Evolutionary conservation across 805 yeast species (phyloP), one percentile per base, ranked within the genome.

Genomic region (Pichia manshurica): DNA sequence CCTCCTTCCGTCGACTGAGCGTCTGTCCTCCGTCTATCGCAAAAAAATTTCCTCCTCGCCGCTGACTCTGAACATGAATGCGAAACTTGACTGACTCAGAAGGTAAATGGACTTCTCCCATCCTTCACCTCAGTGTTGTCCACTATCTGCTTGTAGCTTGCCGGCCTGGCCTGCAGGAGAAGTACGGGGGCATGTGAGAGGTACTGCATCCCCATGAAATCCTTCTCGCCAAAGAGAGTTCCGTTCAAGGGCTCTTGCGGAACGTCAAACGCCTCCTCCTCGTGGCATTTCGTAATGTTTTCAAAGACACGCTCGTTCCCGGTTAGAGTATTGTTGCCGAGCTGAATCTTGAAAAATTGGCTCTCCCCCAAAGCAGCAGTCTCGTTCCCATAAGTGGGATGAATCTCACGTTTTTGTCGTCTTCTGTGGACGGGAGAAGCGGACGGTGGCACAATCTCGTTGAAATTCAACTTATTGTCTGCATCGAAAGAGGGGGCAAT

Each of bases 401-500:
- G 7, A 6, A 17, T 8, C 15, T 55, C 33, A 52, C 51, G 43
- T 53, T 52, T 9, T 49, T 36, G 17, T 25, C 42, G 3, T 20
- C 20, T 37, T 9, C 19, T 13, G 21, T 21, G 23, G n/a, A 9
- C 3, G 17, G n/a, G 23, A 17, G 22, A 25, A 2, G 29, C 6
- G 6, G 17, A n/a, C 3, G 29, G 12, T n/a, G 36, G 20, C 8
- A 33, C 34, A 33, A 58, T 54, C 37, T 49, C 49, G 29, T 59
- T 47, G 16, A 62, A 29, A 4, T 43, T 19, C 1, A 46, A 39
- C 20, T 48, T 29, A 5, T 39, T 25, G 0, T 22, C 9, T 10
- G 28, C 5, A 16, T 34, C 40, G 44, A 60, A 63, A 6, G 62
- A 61, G 4, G 69, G 67, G 32, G 58, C 56, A 16, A 65, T 55